Conservation (phyloP, 371 early-diverging fungal species). For the Mucor circinelloides region DNA sequence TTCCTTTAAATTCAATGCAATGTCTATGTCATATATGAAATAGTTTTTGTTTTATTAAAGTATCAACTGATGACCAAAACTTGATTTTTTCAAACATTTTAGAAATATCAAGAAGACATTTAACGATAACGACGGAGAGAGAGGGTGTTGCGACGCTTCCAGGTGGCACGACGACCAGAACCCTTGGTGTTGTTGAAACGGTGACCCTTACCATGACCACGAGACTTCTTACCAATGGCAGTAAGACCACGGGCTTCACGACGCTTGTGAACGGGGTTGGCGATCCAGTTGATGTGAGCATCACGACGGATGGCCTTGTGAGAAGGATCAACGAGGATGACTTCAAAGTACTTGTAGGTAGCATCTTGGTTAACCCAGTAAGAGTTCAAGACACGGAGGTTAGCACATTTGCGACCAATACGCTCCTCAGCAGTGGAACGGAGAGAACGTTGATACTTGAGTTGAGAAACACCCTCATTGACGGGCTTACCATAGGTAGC, state of each 20-base stretch:
- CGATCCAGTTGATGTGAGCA: constrained; percentile 99
- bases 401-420: constrained; percentile 94
- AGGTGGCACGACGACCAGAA: constrained; percentile 85
- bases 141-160: constrained; percentile 80
- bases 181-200: constrained; percentile 98
- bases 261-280: constrained; percentile 96
- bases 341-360: constrained; percentile 99
- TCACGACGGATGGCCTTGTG: constrained; percentile 98
- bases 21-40: not conserved
- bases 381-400: constrained; percentile 97
- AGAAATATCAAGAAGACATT: constrained; percentile 22
- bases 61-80: not conserved
- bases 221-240: constrained; percentile 94
- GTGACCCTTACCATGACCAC: constrained; percentile 98
- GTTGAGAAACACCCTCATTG: constrained; percentile 96
- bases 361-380: constrained; percentile 99
- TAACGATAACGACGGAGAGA: constrained; percentile 86
- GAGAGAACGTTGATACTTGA: constrained; percentile 94
- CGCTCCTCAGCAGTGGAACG: constrained; percentile 96
- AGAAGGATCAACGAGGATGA: constrained; percentile 96
- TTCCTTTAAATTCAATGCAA: too few relatives aligned
- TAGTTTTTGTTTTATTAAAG: not conserved
- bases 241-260: constrained; percentile 99
- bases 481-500: constrained; percentile 98
- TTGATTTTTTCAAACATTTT: not conserved